Conservation (phyloP, 129 eudicot species). For the Lactuca saligna region DNA sequence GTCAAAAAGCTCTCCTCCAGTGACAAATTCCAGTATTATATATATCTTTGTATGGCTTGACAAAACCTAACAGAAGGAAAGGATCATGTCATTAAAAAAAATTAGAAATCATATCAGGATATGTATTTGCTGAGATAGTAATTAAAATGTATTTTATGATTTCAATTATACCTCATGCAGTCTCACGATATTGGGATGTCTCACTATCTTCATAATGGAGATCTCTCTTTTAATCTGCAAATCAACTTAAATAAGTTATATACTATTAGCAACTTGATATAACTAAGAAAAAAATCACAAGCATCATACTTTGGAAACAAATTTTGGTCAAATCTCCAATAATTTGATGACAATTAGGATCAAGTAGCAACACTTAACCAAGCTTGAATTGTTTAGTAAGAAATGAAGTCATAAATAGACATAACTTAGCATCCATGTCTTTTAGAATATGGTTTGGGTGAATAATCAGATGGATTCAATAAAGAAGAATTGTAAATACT, state of each 20-base stretch:
- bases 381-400: too few species aligned
- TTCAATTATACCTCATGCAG: slow-evolving; percentile 68
- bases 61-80: slow-evolving; percentile 60
- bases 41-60: slow-evolving; percentile 81
- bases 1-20: slow-evolving; percentile 97
- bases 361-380: too few species aligned
- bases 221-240: slow-evolving; percentile 97
- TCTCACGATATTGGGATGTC: slow-evolving; percentile 95
- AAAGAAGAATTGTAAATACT: neutral
- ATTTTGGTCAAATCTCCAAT: too few species aligned
- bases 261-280: slow-evolving; percentile 10
- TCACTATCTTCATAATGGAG: slow-evolving; percentile 97
- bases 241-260: slow-evolving; percentile 32
- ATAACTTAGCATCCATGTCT: too few species aligned
- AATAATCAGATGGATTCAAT: too few species aligned
- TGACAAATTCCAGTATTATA: slow-evolving; percentile 82
- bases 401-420: too few species aligned
- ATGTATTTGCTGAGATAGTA: slow-evolving; percentile 1
- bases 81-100: slow-evolving; percentile 3
- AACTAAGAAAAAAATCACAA: neutral
- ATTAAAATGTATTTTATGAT: neutral
- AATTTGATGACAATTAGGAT: too few species aligned
- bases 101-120: neutral
- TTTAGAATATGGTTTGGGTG: too few species aligned
- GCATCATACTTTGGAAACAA: neutral